A percentile compares a stretch with the other conserved stretches of the same genome.
Evolutionary conservation across 2,329 filamentous ascomycete genomes (phyloP).

Genomic region (Botrytis tulipae): DNA sequence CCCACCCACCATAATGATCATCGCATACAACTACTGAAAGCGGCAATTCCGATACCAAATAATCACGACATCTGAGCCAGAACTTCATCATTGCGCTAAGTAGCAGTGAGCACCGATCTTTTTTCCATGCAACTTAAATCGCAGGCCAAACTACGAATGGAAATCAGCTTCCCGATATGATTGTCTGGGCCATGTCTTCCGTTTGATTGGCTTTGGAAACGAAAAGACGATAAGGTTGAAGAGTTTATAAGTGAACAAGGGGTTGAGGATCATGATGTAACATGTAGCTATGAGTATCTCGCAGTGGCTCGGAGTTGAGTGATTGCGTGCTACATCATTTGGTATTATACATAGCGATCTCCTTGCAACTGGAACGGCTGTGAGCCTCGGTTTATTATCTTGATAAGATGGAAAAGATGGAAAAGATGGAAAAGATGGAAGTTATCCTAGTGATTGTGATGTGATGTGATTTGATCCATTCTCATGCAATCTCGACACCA

Average conservation of each 20-base stretch:
- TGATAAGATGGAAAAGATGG: no score
- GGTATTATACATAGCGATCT: background rate
- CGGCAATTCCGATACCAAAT: background rate
- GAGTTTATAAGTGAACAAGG: background rate
- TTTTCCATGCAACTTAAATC: background rate
- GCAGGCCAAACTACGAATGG: background rate
- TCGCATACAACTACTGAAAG: background rate
- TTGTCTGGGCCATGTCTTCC: background rate
- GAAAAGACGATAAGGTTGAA: background rate
- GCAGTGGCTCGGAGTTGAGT: background rate
- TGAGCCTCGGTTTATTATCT: background rate
- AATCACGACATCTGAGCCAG: constrained; percentile 21
- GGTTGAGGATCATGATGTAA: constrained; percentile 1
- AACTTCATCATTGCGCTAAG: constrained; percentile 23
- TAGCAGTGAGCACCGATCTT: background rate
- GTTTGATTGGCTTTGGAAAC: background rate
- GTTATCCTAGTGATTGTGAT: background rate
- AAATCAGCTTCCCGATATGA: background rate
- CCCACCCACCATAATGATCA: background rate
- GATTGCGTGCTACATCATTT: background rate
- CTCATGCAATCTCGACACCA: background rate
- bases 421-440: no score
- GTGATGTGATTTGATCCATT: constrained; percentile 1
- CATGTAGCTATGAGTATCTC: background rate
- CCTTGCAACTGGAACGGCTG: background rate